Evolutionary conservation across 2,329 filamentous ascomycete genomes (phyloP).

Genomic region (Sporothrix curviconia): DNA sequence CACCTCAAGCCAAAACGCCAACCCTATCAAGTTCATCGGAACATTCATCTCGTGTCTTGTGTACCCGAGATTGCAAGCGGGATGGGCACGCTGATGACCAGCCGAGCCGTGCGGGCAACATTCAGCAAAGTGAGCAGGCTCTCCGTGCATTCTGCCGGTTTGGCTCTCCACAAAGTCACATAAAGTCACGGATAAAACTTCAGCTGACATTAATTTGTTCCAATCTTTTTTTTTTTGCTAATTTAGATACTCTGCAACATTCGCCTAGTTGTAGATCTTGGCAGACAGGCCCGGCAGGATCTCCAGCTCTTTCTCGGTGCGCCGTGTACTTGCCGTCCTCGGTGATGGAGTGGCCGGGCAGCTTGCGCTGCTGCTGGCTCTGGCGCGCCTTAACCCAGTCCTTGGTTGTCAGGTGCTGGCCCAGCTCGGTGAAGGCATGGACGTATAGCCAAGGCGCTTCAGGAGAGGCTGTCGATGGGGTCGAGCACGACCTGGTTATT

Average conservation of each 20-base stretch:
- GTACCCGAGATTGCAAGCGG: no score
- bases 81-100: no score
- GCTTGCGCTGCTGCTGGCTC: conserved; percentile 36
- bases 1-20: no score
- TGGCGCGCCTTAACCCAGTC: conserved; percentile 19
- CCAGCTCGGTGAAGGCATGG: conserved; percentile 30
- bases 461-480: conserved; percentile 30
- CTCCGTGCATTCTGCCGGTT: no score
- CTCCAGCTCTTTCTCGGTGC: conserved; percentile 32
- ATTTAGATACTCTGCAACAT: background rate
- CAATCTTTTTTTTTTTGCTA: no score
- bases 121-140: no score
- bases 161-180: no score
- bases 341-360: conserved; percentile 28
- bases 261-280: conserved; percentile 30
- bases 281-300: conserved; percentile 36
- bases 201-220: no score
- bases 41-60: no score
- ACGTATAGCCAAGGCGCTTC: conserved; percentile 27
- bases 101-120: no score
- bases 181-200: no score
- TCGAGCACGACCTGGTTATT: conserved; percentile 33
- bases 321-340: conserved; percentile 32
- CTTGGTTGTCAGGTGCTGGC: conserved; percentile 16
- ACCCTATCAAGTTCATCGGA: no score